Evolutionary conservation across 345 rosid species (phyloP).

Genomic region (Xanthoceras sorbifolium): DNA sequence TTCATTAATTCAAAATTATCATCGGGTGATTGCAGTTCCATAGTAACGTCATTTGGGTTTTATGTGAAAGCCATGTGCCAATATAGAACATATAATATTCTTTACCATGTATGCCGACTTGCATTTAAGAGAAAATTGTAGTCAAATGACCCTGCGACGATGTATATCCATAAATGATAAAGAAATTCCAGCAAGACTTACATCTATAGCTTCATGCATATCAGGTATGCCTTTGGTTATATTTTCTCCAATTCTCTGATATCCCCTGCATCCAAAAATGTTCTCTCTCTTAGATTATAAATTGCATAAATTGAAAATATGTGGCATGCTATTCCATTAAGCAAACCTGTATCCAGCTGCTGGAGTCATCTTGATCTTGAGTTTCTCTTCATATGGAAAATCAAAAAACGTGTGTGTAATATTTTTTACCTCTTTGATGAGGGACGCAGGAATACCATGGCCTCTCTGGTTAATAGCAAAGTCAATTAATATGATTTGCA

Average conservation of each 20-base stretch:
- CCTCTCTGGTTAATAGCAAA: conserved; percentile 56
- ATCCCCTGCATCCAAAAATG: conserved; percentile 67
- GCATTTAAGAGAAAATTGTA: background rate
- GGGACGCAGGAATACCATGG: conserved; percentile 70
- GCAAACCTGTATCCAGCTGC: conserved; percentile 75
- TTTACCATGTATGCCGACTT: background rate
- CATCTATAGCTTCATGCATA: conserved; percentile 86
- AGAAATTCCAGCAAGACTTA: conserved; percentile 30
- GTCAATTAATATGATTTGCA: background rate
- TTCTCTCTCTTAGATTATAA: background rate
- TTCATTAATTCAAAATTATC: background rate
- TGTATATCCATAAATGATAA: background rate
- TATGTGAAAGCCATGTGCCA: no score
- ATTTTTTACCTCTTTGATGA: conserved; percentile 52
- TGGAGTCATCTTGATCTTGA: conserved; percentile 72
- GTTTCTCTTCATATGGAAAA: conserved; percentile 65
- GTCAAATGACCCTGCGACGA: background rate
- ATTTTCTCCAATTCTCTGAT: conserved; percentile 79
- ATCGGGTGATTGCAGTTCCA: background rate
- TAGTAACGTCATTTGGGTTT: background rate
- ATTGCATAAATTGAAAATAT: background rate
- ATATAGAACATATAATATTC: no score
- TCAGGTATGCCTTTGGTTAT: conserved; percentile 82
- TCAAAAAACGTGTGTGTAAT: conserved; percentile 51
- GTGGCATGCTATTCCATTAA: background rate